phyloP scores from a whole-genome alignment of 805 yeast genomes.

The Candida ponderosae region DNA sequence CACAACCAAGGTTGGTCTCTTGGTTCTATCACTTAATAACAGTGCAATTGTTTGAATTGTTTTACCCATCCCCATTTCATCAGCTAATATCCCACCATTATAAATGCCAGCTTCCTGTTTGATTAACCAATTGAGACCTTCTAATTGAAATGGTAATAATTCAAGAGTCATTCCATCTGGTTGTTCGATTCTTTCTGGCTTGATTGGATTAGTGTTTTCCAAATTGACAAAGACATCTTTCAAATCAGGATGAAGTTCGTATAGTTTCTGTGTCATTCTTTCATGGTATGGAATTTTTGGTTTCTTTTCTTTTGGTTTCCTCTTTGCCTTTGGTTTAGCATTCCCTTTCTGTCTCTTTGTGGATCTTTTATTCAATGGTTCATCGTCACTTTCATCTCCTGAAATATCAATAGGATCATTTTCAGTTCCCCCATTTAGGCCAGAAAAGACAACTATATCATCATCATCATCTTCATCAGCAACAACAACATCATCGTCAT shows the following conservation, averaged over 20 bases:
- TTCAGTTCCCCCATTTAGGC: constrained; percentile 5
- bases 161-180: constrained; percentile 71
- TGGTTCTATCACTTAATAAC: constrained; percentile 58
- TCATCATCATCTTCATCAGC: constrained; percentile 20
- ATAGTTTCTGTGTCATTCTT: constrained; percentile 59
- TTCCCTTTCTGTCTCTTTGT: constrained; percentile 12
- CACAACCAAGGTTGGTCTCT: constrained; percentile 77
- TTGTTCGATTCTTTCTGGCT: constrained; percentile 54
- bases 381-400: constrained; percentile 17
- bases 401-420: constrained; percentile 11
- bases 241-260: constrained; percentile 72
- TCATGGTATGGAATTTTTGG: constrained; percentile 63
- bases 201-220: constrained; percentile 35
- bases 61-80: constrained; percentile 99
- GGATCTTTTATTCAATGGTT: constrained; percentile 18
- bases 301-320: constrained; percentile 21
- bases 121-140: constrained; percentile 85
- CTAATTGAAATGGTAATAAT: constrained; percentile 84
- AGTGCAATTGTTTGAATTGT: constrained; percentile 93
- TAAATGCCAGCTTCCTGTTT: constrained; percentile 75
- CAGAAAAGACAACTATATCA: constrained; percentile 13
- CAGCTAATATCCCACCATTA: constrained; percentile 90
- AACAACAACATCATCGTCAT: constrained; percentile 13
- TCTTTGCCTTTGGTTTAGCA: constrained; percentile 10
- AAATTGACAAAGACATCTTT: constrained; percentile 64